phyloP scores from a whole-genome alignment of 148 eudicot genomes.

The Persicaria tinctoria region DNA sequence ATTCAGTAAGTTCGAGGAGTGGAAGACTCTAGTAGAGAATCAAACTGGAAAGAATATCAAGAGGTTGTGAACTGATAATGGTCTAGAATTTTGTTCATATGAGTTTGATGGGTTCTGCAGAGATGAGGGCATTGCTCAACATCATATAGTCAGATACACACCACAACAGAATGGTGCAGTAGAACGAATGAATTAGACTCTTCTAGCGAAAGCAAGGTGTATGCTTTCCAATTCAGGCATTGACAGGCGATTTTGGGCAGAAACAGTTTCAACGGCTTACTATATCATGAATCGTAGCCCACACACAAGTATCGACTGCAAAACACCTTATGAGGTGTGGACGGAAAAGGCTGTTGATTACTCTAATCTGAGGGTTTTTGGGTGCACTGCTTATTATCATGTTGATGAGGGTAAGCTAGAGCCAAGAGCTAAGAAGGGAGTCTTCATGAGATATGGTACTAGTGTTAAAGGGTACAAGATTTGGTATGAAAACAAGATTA shows the following conservation, averaged over 20 bases:
- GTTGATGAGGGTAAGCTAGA: too few species aligned
- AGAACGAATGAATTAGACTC: not conserved
- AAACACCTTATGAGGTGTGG: not conserved
- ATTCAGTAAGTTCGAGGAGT: too few species aligned
- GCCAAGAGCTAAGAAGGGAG: not conserved
- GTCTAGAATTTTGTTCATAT: not conserved
- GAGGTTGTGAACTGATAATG: slow-evolving; percentile 3
- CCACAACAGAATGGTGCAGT: slow-evolving; percentile 16
- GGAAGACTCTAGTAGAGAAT: too few species aligned
- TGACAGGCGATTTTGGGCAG: not conserved
- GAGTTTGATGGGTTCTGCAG: slow-evolving; percentile 3
- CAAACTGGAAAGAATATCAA: not conserved
- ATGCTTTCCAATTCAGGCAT: slow-evolving; percentile 15
- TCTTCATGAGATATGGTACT: too few species aligned
- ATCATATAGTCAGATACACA: slow-evolving; percentile 10
- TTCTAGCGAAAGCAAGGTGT: slow-evolving; percentile 17
- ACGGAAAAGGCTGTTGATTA: not conserved
- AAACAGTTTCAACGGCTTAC: too few species aligned
- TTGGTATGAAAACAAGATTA: too few species aligned
- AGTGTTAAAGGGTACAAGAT: too few species aligned
- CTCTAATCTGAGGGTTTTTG: slow-evolving; percentile 3
- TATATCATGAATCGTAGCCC: too few species aligned
- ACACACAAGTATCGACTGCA: too few species aligned
- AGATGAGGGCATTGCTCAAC: not conserved
- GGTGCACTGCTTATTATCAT: not conserved